Base-by-base conservation (phyloP, 2,329 filamentous ascomycete genomes). In the Pyrenochaeta sp. region DNA sequence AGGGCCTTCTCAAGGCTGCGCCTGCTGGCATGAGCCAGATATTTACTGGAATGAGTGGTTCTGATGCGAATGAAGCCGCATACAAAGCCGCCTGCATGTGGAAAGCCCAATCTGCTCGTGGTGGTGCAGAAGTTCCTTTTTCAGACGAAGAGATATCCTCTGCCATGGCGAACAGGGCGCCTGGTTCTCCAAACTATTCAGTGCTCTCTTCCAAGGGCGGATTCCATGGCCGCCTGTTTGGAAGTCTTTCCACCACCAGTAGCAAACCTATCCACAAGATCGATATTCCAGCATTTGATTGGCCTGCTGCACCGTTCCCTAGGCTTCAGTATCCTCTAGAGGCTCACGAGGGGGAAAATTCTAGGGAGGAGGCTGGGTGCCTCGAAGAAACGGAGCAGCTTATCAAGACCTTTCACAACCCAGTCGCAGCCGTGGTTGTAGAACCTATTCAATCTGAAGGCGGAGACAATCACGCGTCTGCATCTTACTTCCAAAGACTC, bases 11-110 rank as follows among this genome's bases (percentile, higher is more conserved):
- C 66, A 87, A 85, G 70, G 91, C 90, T 44, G 91, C 92, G 0
- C 92, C 92, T 54, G 89, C 88, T 75, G 92, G 92, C 29, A 80
- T 93, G 60, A 79, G 92, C 81, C 90, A 96, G 77, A 91, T 96
- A 64, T 96, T 96, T 80, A 96, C 92, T n/a, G 91, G 89, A 62
- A 89, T 91, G 82, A 86, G 92, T 49, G 92, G 92, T 57, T 95
- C 91, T 18, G 92, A 97, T 71, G 92, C 92, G 77, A 96, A 96
- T 79, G 92, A 97, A 81, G 90, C 90, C 30, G 92, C 92, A 36
- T 96, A 91, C 85, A 97, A 97, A 81, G 92, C 92, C 10, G 92
- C 92, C 42, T 96, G 96, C 80, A 96, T 97, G 88, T 95, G 89
- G 84, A 88, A 89, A 72, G 87, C 90, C 49, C 90, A 91, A 76